Conservation (phyloP, 1,139 yeast species). For the Ogataea hybrid region DNA sequence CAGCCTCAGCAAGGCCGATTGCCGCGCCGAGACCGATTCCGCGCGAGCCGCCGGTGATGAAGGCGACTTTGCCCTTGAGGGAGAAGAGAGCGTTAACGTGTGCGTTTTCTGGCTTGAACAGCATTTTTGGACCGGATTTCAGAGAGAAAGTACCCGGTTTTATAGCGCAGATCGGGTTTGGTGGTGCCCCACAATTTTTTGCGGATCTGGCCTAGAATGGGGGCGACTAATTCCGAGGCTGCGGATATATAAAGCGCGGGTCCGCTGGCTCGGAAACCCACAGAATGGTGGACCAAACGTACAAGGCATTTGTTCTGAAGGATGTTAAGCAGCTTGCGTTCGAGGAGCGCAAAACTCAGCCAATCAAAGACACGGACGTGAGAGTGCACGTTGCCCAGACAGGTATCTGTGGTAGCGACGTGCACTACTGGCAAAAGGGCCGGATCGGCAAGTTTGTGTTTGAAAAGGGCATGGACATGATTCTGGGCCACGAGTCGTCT, state of each 20-base stretch:
- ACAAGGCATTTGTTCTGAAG: constrained; percentile 70
- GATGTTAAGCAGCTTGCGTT: constrained; percentile 59
- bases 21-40: constrained; percentile 45
- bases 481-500: constrained; percentile 31
- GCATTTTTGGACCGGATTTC: background rate
- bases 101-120: constrained; percentile 18
- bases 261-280: background rate
- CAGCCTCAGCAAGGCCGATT: constrained; percentile 41
- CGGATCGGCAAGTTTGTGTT: constrained; percentile 15
- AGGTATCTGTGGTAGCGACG: constrained; percentile 82
- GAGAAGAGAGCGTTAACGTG: constrained; percentile 44
- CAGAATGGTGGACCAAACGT: constrained; percentile 24
- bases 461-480: constrained; percentile 15
- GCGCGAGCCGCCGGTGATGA: constrained; percentile 42
- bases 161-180: constrained; percentile 1
- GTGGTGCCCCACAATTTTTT: constrained; percentile 1
- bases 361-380: constrained; percentile 51
- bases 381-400: constrained; percentile 62
- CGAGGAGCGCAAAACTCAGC: constrained; percentile 59
- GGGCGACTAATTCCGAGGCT: constrained; percentile 6
- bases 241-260: background rate
- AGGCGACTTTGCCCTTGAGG: constrained; percentile 39
- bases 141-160: background rate
- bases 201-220: constrained; percentile 1
- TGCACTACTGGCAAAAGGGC: constrained; percentile 44